Base-by-base conservation (phyloP, 2,329 filamentous ascomycete genomes). In the Nothopassalora personata region DNA sequence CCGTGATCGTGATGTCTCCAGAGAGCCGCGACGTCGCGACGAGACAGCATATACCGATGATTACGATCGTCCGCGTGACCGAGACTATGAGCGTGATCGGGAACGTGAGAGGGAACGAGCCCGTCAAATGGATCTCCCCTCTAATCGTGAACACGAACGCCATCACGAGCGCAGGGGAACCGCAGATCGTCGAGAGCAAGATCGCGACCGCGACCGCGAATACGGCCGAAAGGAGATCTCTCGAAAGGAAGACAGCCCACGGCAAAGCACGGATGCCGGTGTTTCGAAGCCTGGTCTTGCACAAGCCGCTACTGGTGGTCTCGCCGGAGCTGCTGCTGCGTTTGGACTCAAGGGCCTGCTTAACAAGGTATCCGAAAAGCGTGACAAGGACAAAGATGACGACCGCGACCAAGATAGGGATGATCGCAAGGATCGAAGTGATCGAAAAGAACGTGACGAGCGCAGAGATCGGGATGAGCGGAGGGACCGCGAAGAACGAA, bases 251-350 rank as follows among this genome's bases (percentile, higher is more conserved):
- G 66, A 66, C 36, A 65, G 63, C 55, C 61, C 64, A 30, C 53
- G 58, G 27, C 61, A 64, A 56, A 58, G 64, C 27, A 57, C 56
- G 28, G 64, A 65, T 31, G 53, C 62, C n/a, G 43, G 63, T 28
- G 30, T 33, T 15, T 57, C 60, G 27, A 60, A 65, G 60, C 62
- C 67, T 10, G 66, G 67, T 18, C 62, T 70, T 10, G 62, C 68
- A 3, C 64, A 70, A 55, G 67, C 66, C 48, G 68, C 68, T 10
- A 67, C 69, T 27, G 67, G 67, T 50, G 69, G 69, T 31, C 58
- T 72, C n/a, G 69, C 68, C 9, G 70, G 64, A 13, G 69, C 64
- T 55, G 70, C 69, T 56, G 69, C 68, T 4, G 68, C 67, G 23
- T 64, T 69, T 34, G 70, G 70, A 5, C 59, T 71, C 27, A 66